Evolutionary conservation across 2,329 filamentous ascomycete genomes (phyloP).

Genomic region (Fusarium sp.): DNA sequence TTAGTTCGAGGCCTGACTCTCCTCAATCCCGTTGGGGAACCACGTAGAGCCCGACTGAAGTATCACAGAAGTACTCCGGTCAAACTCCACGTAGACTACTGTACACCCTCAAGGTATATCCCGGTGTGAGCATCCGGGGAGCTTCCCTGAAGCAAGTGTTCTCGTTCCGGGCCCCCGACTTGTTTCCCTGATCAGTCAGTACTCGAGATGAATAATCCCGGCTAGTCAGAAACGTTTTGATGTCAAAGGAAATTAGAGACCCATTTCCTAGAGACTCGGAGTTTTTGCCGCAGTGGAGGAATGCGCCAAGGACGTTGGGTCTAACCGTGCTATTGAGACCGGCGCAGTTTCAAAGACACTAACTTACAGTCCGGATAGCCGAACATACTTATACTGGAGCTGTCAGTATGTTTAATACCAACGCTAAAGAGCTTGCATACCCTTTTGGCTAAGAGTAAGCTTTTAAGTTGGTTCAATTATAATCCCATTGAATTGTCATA

Average conservation of each 20-base stretch:
- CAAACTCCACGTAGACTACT: background rate
- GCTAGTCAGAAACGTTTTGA: background rate
- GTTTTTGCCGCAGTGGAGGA: constrained; percentile 1
- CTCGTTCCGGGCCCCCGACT: constrained; percentile 9
- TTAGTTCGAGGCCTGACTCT: background rate
- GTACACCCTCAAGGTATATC: constrained; percentile 14
- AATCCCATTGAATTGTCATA: background rate
- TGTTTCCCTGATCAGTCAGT: constrained; percentile 7
- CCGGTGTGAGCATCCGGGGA: constrained; percentile 13
- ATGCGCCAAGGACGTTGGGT: constrained; percentile 25
- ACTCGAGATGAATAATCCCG: constrained; percentile 4
- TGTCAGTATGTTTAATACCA: background rate
- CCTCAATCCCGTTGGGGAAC: background rate
- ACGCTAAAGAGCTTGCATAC: background rate
- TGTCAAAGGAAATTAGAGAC: constrained; percentile 13
- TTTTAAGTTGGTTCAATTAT: background rate
- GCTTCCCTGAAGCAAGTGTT: constrained; percentile 27
- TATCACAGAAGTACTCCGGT: constrained; percentile 10
- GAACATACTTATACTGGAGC: background rate
- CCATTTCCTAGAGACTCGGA: background rate
- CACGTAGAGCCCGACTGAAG: background rate
- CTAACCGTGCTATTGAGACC: background rate
- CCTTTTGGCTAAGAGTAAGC: background rate
- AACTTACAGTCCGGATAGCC: background rate
- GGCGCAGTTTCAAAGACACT: background rate